Conservation (phyloP, 2,329 filamentous ascomycete genomes). For the Fusarium sororula region DNA sequence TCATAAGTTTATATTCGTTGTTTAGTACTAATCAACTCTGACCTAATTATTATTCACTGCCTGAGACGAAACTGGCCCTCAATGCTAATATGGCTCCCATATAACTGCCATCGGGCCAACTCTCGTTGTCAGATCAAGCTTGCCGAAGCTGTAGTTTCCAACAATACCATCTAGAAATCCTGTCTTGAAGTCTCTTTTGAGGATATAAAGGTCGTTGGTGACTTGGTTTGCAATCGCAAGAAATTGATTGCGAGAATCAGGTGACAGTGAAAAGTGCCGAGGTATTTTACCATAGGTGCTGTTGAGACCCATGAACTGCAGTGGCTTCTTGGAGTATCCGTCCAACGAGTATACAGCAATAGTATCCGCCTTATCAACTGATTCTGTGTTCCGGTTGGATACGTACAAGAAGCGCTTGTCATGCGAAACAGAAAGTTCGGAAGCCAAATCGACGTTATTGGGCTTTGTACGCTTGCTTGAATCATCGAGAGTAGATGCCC, state of each 20-base stretch:
- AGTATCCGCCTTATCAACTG: background rate
- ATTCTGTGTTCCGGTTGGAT: background rate
- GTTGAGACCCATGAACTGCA: background rate
- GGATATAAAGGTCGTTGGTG: background rate
- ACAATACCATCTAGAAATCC: background rate
- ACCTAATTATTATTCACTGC: no score
- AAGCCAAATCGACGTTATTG: background rate
- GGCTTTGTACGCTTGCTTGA: background rate
- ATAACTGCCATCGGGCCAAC: background rate
- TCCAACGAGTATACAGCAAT: background rate
- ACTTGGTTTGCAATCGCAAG: background rate
- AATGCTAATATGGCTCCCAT: background rate
- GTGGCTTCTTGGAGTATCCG: accelerated
- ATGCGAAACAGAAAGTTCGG: background rate
- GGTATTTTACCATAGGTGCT: background rate
- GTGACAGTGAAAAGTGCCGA: background rate
- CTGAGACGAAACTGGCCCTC: no score
- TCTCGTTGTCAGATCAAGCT: background rate
- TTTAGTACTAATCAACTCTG: accelerated
- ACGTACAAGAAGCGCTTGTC: background rate
- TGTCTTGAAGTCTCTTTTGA: background rate
- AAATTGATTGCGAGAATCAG: background rate
- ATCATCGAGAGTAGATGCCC: background rate
- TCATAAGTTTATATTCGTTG: no score
- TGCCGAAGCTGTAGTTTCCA: background rate